Conservation (phyloP, 441 rosid species). For the Arabidopsis hybrid region DNA sequence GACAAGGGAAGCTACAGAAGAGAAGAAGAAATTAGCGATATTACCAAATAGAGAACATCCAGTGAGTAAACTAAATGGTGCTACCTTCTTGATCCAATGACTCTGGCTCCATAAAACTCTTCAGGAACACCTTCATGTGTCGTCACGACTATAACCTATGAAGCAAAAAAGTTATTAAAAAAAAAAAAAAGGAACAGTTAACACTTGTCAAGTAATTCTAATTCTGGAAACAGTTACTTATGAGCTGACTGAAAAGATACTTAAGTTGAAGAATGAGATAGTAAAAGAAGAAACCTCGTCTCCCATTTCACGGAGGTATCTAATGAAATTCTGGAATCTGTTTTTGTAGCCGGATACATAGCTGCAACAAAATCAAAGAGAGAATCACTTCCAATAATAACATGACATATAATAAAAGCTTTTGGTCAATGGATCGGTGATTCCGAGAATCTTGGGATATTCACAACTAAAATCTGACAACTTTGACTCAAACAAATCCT, state of each 20-base stretch:
- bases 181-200: not conserved
- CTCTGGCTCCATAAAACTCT: constrained; percentile 94
- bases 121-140: constrained; percentile 98
- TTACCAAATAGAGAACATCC: constrained; percentile 2
- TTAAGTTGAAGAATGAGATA: not conserved
- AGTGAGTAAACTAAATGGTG: constrained; percentile 21
- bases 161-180: constrained; percentile 13
- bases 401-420: not conserved
- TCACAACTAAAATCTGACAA: not conserved
- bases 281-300: constrained; percentile 71
- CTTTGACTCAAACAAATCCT: constrained; percentile 5
- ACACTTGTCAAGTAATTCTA: not conserved
- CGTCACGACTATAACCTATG: constrained; percentile 92
- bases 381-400: not conserved
- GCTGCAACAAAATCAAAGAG: constrained; percentile 56
- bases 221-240: constrained; percentile 5
- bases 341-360: constrained; percentile 97
- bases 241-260: constrained; percentile 1
- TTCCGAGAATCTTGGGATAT: constrained; percentile 16
- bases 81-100: constrained; percentile 93
- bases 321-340: constrained; percentile 96
- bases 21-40: constrained; percentile 28
- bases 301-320: constrained; percentile 93
- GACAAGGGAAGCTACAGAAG: constrained; percentile 84
- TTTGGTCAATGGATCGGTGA: not conserved